Percentiles rank a stretch among this genome's conserved stretches.
Evolutionary conservation across 306 rosid genomes (phyloP).

Genomic region (Ormosia emarginata): DNA sequence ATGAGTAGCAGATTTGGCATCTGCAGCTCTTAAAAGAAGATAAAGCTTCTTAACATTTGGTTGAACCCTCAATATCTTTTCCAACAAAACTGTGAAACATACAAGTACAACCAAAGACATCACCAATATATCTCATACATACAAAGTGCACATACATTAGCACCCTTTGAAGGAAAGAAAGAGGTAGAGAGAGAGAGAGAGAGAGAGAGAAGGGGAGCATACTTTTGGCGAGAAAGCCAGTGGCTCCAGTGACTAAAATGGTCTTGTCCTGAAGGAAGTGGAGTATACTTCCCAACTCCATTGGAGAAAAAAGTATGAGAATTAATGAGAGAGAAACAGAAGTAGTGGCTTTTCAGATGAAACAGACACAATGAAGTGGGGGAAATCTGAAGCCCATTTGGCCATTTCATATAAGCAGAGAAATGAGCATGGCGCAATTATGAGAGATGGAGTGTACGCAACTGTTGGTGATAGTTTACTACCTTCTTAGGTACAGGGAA

Average conservation of each 20-base stretch:
- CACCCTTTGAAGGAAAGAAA: background rate
- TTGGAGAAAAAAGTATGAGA: constrained; percentile 14
- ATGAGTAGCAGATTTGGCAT: constrained; percentile 55
- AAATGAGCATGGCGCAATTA: constrained; percentile 15
- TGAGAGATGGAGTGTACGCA: constrained; percentile 36
- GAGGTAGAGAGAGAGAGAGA: background rate
- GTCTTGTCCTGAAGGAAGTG: constrained; percentile 51
- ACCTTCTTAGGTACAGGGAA: background rate
- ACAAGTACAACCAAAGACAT: background rate
- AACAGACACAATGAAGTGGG: constrained; percentile 1
- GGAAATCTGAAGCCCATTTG: background rate
- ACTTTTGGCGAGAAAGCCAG: constrained; percentile 85
- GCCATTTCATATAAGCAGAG: constrained; percentile 26
- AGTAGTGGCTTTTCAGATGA: background rate
- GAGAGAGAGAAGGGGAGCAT: background rate
- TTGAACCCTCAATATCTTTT: constrained; percentile 83
- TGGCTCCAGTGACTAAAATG: constrained; percentile 72
- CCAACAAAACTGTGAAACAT: constrained; percentile 57
- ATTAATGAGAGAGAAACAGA: background rate
- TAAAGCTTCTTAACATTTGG: constrained; percentile 76
- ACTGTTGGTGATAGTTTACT: background rate
- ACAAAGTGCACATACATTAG: background rate
- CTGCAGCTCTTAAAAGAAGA: constrained; percentile 72
- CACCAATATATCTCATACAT: background rate
- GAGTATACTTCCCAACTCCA: constrained; percentile 75